Conservation (phyloP, 192 early-diverging fungal genomes). For the Podochytrium sp. region DNA sequence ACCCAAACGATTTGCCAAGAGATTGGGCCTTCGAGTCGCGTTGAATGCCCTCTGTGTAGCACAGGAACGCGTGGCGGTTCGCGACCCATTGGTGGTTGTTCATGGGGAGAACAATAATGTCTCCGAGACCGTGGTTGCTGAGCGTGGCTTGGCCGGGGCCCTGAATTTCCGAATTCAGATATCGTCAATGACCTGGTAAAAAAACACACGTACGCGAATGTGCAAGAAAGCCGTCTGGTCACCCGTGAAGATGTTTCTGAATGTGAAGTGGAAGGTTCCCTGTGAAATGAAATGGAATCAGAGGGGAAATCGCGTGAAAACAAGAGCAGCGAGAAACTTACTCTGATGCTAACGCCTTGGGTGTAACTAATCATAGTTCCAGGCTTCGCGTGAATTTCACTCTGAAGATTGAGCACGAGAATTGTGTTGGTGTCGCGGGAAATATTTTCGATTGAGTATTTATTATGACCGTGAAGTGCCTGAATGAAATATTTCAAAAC, state of each 20-base stretch:
- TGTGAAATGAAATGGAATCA: neutral
- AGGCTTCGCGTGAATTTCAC: neutral
- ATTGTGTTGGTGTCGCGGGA: slow-evolving; percentile 1
- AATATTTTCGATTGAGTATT: neutral
- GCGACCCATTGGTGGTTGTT: neutral
- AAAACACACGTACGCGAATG: neutral
- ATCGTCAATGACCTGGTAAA: neutral
- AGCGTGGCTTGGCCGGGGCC: neutral
- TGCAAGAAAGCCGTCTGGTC: neutral
- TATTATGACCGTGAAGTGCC: neutral
- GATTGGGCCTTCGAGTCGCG: neutral
- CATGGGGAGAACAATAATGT: neutral
- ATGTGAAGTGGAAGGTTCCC: neutral
- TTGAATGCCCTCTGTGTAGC: neutral
- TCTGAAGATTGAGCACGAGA: neutral
- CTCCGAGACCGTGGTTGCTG: neutral
- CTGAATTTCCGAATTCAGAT: neutral
- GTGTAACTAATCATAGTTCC: neutral
- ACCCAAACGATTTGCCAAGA: neutral
- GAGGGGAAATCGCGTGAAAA: no score
- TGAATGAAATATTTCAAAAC: neutral
- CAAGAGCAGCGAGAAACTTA: neutral
- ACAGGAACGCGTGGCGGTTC: neutral
- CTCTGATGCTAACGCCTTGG: neutral
- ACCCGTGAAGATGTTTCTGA: neutral